These are phyloP conservation scores for Cadophora sp. DNA, from an alignment of 2,329 filamentous ascomycete species.

Conservation along the genomic window DNA sequence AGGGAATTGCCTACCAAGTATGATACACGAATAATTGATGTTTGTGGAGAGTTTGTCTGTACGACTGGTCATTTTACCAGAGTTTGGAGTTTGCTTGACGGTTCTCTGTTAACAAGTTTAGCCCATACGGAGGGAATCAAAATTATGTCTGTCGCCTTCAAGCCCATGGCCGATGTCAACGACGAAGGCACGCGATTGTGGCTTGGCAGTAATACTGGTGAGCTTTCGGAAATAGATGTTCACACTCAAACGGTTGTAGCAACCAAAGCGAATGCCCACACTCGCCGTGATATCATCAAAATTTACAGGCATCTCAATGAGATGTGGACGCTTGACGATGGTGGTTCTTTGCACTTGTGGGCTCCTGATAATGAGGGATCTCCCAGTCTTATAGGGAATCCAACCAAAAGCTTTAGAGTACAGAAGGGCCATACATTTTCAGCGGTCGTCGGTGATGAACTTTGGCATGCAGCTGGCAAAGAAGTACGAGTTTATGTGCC, in stretches of 20 bases:
- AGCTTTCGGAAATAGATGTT: conserved; percentile 89
- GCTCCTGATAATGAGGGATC: conserved; percentile 73
- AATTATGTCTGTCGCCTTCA: conserved; percentile 83
- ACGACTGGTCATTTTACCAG: conserved; percentile 86
- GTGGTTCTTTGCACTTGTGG: conserved; percentile 88
- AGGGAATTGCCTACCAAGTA: conserved; percentile 83
- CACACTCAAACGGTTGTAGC: conserved; percentile 72
- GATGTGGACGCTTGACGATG: conserved; percentile 93
- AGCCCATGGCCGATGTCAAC: conserved; percentile 77
- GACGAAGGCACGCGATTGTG: conserved; percentile 84
- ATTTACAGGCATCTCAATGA: conserved; percentile 88
- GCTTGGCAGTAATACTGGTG: conserved; percentile 88
- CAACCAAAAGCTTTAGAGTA: conserved; percentile 76
- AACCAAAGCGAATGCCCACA: conserved; percentile 75
- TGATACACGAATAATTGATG: conserved; percentile 84
- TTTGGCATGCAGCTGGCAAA: conserved; percentile 90
- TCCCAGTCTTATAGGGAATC: conserved; percentile 73
- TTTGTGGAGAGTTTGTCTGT: conserved; percentile 87
- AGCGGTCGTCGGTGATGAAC: conserved; percentile 79
- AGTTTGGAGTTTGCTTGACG: conserved; percentile 85
- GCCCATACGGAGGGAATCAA: conserved; percentile 86
- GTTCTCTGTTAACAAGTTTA: conserved; percentile 80
- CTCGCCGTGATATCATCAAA: conserved; percentile 78
- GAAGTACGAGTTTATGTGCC: conserved; percentile 86
- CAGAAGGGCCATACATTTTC: conserved; percentile 87